Percentiles rank a stretch among this genome's conserved stretches.
These are phyloP conservation scores for Whalleya microplaca DNA, from an alignment of 2,329 filamentous ascomycete species.

Conservation along the genomic window DNA sequence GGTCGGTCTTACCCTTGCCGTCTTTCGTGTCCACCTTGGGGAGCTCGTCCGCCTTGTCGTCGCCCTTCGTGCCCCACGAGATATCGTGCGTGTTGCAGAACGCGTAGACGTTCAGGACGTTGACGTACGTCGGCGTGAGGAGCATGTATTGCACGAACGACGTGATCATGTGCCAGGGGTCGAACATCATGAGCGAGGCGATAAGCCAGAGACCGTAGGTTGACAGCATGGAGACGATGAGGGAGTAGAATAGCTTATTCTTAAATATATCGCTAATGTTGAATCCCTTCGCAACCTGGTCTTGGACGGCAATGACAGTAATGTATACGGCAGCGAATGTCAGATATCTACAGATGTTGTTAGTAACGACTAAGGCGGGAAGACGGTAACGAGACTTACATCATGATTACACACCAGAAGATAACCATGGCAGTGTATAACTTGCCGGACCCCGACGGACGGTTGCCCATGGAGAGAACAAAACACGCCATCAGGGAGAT, in stretches of 20 bases:
- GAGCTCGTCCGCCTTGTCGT: constrained; percentile 91
- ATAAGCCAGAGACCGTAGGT: constrained; percentile 94
- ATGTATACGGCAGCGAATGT: constrained; percentile 96
- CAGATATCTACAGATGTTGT: constrained; percentile 64
- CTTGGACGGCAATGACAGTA: constrained; percentile 82
- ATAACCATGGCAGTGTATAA: constrained; percentile 98
- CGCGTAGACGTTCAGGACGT: constrained; percentile 97
- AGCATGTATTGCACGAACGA: constrained; percentile 92
- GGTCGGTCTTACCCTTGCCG: constrained; percentile 87
- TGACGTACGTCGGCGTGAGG: constrained; percentile 94
- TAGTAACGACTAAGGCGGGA: constrained; percentile 22
- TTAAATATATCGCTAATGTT: constrained; percentile 74
- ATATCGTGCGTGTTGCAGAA: constrained; percentile 99
- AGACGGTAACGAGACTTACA: constrained; percentile 54
- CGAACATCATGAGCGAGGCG: constrained; percentile 90
- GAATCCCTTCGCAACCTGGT: constrained; percentile 71
- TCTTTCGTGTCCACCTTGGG: constrained; percentile 89
- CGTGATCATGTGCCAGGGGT: constrained; percentile 99
- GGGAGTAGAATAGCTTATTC: constrained; percentile 87
- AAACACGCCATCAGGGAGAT: constrained; percentile 93
- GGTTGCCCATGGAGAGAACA: constrained; percentile 90
- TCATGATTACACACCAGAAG: constrained; percentile 96
- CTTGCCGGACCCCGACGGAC: constrained; percentile 89
- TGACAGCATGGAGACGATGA: constrained; percentile 89
- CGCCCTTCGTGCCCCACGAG: constrained; percentile 97